These are phyloP conservation scores for Fusarium dimerum DNA, from an alignment of 2,329 filamentous ascomycete genomes.

Conservation along the genomic window DNA sequence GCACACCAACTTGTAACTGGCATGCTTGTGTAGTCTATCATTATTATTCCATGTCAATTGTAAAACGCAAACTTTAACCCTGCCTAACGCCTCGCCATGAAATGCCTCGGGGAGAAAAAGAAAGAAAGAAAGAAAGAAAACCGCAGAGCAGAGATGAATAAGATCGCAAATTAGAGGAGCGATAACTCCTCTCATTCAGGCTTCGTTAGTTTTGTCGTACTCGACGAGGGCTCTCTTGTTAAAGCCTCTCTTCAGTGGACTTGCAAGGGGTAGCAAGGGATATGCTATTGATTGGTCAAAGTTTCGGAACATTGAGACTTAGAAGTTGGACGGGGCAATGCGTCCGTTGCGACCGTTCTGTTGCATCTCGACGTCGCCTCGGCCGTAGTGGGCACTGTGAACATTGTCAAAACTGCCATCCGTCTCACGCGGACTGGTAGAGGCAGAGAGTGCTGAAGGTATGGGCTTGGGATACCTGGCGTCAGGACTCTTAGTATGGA, in stretches of 20 bases:
- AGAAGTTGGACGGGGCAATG: constrained; percentile 13
- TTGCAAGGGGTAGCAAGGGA: background rate
- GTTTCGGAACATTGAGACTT: background rate
- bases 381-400: constrained; percentile 6
- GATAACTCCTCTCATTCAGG: no score
- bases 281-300: background rate
- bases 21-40: no score
- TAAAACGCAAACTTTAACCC: no score
- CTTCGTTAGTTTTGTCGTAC: no score
- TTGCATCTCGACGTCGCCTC: constrained; percentile 18
- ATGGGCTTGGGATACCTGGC: constrained; percentile 33
- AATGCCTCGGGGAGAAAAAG: no score
- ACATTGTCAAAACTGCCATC: constrained; percentile 12
- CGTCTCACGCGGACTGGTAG: constrained; percentile 8
- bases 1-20: no score
- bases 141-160: no score
- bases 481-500: constrained; percentile 52
- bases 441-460: constrained; percentile 17
- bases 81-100: no score
- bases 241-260: background rate
- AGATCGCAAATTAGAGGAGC: no score
- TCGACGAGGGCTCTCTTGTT: no score
- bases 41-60: no score
- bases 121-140: no score
- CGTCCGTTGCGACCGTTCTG: constrained; percentile 6